phyloP scores from a whole-genome alignment of 2,329 filamentous ascomycete species.

The Zymoseptoria crescenta region DNA sequence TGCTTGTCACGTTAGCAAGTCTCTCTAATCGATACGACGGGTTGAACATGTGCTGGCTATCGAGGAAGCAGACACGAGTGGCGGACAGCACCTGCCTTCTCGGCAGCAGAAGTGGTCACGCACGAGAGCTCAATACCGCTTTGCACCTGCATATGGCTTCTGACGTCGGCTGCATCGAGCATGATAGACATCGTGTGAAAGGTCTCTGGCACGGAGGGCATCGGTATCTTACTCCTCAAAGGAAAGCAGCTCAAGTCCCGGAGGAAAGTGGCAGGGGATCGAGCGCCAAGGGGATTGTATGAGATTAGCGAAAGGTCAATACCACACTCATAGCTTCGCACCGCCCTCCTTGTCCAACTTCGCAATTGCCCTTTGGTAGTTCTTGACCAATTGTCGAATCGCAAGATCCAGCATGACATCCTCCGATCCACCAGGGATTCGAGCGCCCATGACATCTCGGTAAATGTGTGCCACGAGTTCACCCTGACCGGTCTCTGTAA shows the following conservation, averaged over 20 bases:
- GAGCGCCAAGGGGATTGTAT: not conserved
- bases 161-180: not conserved
- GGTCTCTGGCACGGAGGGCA: not conserved
- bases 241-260: not conserved
- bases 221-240: not conserved
- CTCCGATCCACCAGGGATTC: slow-evolving; percentile 52
- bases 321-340: slow-evolving; percentile 35
- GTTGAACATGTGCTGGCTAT: too few species aligned
- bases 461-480: slow-evolving; percentile 59
- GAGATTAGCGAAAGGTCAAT: not conserved
- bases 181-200: not conserved
- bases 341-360: slow-evolving; percentile 37
- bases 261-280: too few species aligned
- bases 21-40: too few species aligned
- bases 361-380: slow-evolving; percentile 52
- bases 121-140: not conserved
- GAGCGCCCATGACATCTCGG: slow-evolving; percentile 8
- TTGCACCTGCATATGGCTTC: not conserved
- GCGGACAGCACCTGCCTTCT: too few species aligned
- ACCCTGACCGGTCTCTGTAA: slow-evolving; percentile 60
- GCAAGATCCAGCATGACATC: slow-evolving; percentile 63
- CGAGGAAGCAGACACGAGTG: too few species aligned
- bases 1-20: too few species aligned
- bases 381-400: slow-evolving; percentile 61
- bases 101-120: too few species aligned